Evolutionary conservation across 192 early-diverging fungal species (phyloP).

Genomic region (Phycomyces nitens): DNA sequence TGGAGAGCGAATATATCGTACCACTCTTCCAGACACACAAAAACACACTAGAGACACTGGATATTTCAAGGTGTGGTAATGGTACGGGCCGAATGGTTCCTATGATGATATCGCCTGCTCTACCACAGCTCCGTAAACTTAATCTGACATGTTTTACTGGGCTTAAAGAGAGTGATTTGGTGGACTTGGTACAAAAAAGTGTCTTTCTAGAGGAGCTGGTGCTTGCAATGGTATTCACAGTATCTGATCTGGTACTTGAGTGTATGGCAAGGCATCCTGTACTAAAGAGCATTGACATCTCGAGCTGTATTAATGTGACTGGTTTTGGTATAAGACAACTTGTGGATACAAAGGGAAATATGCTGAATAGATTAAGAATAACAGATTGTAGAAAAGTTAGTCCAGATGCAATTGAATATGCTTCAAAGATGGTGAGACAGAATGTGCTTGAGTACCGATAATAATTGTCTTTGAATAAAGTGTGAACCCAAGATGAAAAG

Average conservation of each 20-base stretch:
- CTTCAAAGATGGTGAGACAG: background rate
- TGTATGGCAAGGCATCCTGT: background rate
- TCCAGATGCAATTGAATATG: background rate
- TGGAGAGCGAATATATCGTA: too few species aligned
- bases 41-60: too few species aligned
- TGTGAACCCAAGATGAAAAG: too few species aligned
- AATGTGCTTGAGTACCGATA: constrained; percentile 6
- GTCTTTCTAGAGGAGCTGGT: background rate
- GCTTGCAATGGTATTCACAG: background rate
- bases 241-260: background rate
- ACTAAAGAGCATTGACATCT: constrained; percentile 6
- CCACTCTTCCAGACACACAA: too few species aligned
- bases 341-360: background rate
- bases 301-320: constrained; percentile 4
- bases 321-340: constrained; percentile 4
- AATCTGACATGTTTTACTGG: too few species aligned
- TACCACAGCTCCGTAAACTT: too few species aligned
- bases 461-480: too few species aligned
- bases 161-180: background rate
- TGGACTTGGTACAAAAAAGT: background rate
- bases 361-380: background rate
- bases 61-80: too few species aligned
- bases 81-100: too few species aligned
- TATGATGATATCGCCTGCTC: too few species aligned
- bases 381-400: constrained; percentile 5